Base-by-base conservation (phyloP, 768 basidiomycete species). In the Phylloporus sp. region DNA sequence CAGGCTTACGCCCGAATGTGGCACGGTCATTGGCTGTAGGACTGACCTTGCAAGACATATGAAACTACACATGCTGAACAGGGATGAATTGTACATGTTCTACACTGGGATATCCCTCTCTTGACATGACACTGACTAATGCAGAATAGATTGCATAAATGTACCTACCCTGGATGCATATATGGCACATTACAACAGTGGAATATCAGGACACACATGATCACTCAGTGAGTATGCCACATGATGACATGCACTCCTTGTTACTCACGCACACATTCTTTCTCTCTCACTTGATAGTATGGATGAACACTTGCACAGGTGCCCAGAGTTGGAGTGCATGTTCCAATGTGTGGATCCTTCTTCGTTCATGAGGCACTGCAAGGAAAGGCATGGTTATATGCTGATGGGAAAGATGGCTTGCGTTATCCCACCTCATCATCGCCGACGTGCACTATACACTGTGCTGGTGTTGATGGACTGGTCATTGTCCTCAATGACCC, bases 21-120 rank as follows among this genome's bases (percentile, higher is more conserved):
- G 35, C 0, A 50, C 37, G 33, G 29, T 1, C 13, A n/a, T 69
- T 14, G 40, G 56, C 8, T 62, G 65, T 23, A 59, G 46, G 39
- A 48, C 53, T n/a, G 67, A 68, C 20, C 46, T 69, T 0, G 42
- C 51, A 0, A 56, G 66, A 5, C 66, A 69, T 8, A 56, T 60
- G 54, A 53, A 40, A 3, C 47, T 32, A 0, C 67, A 69, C 15
- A 42, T 49, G 4, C 6, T 29, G 0, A 57, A 68, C 36, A 61
- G 53, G 46, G 52, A 61, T 6, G 48, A 44, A 0, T 17, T 61
- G 68, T 69, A 39, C 32, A 65, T 57, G 0, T 14, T 24, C 23
- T 0, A 1, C 23, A 17, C 10, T 0, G 10, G 9, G 28, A 15
- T 28, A 11, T 17, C 15, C 18, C 5, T n/a, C 4, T 22, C 15